phyloP scores from a whole-genome alignment of 208 protist species.

The Trypanosoma caninum region DNA sequence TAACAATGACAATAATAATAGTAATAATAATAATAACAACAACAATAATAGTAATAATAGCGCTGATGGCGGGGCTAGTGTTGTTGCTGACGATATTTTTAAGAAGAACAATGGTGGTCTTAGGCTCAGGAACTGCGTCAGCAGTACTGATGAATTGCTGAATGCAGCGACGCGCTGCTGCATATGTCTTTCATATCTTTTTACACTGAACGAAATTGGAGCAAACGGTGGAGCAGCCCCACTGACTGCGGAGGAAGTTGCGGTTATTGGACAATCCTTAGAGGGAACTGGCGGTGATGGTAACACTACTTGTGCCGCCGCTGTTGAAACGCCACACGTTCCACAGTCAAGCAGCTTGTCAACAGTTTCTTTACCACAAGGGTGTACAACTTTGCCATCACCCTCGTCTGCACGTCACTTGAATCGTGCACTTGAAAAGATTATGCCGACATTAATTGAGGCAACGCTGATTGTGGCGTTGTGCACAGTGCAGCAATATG shows the following conservation, averaged over 20 bases:
- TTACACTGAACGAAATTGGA: slow-evolving; percentile 28
- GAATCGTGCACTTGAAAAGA: slow-evolving; percentile 33
- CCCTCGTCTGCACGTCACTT: slow-evolving; percentile 4
- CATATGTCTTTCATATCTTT: slow-evolving; percentile 24
- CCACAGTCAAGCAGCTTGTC: neutral
- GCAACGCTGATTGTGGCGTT: slow-evolving; percentile 21
- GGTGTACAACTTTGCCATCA: neutral
- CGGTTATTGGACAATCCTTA: neutral
- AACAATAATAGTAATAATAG: neutral
- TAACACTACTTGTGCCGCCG: neutral
- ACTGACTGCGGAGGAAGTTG: slow-evolving; percentile 14
- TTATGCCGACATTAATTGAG: slow-evolving; percentile 38
- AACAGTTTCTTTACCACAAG: neutral
- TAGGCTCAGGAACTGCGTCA: neutral
- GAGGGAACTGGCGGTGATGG: neutral
- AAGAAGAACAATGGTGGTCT: neutral
- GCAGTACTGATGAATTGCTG: neutral
- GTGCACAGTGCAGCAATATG: slow-evolving; percentile 22
- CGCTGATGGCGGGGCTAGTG: neutral
- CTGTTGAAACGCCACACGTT: neutral
- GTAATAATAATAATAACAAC: neutral
- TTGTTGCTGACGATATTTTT: no score
- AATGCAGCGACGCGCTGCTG: slow-evolving; percentile 13
- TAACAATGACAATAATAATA: neutral
- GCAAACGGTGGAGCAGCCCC: slow-evolving; percentile 6